Percentiles rank a stretch among this genome's conserved stretches.
Conservation (phyloP, 2,329 filamentous ascomycete genomes). For the Monosporascus sp. region DNA sequence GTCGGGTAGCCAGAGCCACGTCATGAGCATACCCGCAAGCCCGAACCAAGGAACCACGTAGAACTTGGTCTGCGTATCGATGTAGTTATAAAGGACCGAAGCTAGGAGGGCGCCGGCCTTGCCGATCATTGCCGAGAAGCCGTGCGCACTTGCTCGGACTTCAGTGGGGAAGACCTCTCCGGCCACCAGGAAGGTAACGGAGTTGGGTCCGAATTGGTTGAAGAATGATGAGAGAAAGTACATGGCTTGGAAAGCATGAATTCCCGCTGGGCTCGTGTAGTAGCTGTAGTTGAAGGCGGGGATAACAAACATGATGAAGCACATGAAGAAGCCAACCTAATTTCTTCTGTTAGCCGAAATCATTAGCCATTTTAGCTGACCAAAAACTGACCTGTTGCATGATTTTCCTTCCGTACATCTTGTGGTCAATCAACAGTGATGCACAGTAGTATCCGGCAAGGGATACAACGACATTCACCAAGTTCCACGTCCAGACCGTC, state of each 20-base stretch:
- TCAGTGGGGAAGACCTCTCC: conserved; percentile 96
- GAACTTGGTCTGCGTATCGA: conserved; percentile 78
- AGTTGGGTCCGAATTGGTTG: conserved; percentile 98
- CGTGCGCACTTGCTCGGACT: conserved; percentile 88
- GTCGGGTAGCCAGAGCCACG: conserved; percentile 84
- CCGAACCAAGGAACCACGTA: conserved; percentile 91
- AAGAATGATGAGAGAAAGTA: conserved; percentile 98
- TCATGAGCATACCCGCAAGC: conserved; percentile 77
- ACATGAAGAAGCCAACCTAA: conserved; percentile 76
- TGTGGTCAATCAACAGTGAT: conserved; percentile 87
- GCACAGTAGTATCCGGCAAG: conserved; percentile 87
- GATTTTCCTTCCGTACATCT: conserved; percentile 90
- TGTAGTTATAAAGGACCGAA: conserved; percentile 92
- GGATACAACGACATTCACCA: conserved; percentile 84
- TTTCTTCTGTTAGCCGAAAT: conserved; percentile 1
- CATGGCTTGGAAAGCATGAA: conserved; percentile 94
- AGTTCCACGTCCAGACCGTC: conserved; percentile 85
- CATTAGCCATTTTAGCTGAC: no score
- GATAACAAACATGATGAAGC: conserved; percentile 89
- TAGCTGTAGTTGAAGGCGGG: conserved; percentile 85
- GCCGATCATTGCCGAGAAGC: conserved; percentile 85
- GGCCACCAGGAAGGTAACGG: conserved; percentile 91
- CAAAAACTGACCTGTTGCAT: conserved; percentile 66
- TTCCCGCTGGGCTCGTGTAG: conserved; percentile 66
- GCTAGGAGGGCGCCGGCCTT: conserved; percentile 86